Base-by-base conservation (phyloP, 768 basidiomycete species). In the Leccinum imitatum region DNA sequence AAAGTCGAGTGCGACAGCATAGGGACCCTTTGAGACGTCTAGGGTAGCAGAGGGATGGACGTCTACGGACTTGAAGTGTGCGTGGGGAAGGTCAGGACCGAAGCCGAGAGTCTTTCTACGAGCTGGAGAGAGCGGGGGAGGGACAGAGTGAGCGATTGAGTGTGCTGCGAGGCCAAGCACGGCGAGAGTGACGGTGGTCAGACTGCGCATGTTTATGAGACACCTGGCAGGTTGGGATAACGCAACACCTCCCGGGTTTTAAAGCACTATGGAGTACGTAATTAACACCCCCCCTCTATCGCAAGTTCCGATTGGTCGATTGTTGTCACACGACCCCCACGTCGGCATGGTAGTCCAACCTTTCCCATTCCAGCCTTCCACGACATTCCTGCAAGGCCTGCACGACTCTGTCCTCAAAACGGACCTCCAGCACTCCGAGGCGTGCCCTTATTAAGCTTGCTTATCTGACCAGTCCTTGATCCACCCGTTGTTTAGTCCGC, bases 51-150 rank as follows among this genome's bases (percentile, higher is more conserved):
- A 76, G 41, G 70, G 65, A 0, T 1, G 50, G 19, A 59, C 39
- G 73, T 78, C 75, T 9, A 82, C 78, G 7, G 85, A 76, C 57
- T 77, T 73, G 76, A 87, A 92, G 51, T 82, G 82, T 6, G 89
- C 87, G 66, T 93, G 88, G 4, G 86, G 84, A 62, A 87, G 87
- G 17, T 80, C 76, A 5, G 94, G 93, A 1, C 95, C 95, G 70
- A 96, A 97, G 25, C 88, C 87, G 57, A 98, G 82, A 0, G 95
- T 84, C 88, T 97, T 97, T 69, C 95, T 86, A 56, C 75, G 76
- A 13, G 35, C 0, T 17, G 65, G 59, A 1, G 58, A 39, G 56
- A 57, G 19, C 0, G 63, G 67, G 0, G 65, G 64, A 9, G 71
- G 73, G 0, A 52, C 3, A 0, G 74, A 66, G 65, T 83, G 83